Percentiles rank a stretch among this genome's conserved stretches.
Evolutionary conservation across 805 yeast genomes (phyloP).

Genomic region (Ogataea kodamae): DNA sequence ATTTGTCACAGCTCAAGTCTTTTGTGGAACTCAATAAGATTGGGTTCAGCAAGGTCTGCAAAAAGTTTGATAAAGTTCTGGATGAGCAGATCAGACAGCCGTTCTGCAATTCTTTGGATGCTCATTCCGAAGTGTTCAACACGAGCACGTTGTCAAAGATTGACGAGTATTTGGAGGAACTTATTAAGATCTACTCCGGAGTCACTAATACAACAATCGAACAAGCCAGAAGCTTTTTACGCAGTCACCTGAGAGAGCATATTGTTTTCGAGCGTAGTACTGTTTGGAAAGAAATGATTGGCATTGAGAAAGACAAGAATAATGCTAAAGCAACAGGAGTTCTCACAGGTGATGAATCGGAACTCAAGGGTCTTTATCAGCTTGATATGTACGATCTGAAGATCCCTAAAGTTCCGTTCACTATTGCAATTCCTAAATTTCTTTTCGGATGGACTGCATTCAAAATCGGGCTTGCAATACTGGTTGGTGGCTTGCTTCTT

Average conservation of each 20-base stretch:
- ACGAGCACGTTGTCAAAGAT: conserved; percentile 23
- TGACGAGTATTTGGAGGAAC: conserved; percentile 31
- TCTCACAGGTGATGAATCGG: conserved; percentile 33
- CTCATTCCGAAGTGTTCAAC: conserved; percentile 39
- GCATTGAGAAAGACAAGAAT: conserved; percentile 35
- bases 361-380: conserved; percentile 33
- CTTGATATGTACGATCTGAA: conserved; percentile 24
- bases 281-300: conserved; percentile 56
- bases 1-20: conserved; percentile 47
- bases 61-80: conserved; percentile 51
- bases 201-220: conserved; percentile 23
- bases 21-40: conserved; percentile 50
- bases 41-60: conserved; percentile 50
- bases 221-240: conserved; percentile 33
- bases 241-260: conserved; percentile 52
- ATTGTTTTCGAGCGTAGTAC: conserved; percentile 56
- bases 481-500: conserved; percentile 51
- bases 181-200: conserved; percentile 29
- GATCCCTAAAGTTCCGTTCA: conserved; percentile 20
- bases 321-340: conserved; percentile 35
- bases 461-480: conserved; percentile 46
- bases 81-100: conserved; percentile 41
- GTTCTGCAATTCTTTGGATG: conserved; percentile 31
- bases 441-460: conserved; percentile 45
- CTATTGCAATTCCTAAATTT: conserved; percentile 44